Conservation (phyloP, 768 basidiomycete species). For the Suillus clintonianus region DNA sequence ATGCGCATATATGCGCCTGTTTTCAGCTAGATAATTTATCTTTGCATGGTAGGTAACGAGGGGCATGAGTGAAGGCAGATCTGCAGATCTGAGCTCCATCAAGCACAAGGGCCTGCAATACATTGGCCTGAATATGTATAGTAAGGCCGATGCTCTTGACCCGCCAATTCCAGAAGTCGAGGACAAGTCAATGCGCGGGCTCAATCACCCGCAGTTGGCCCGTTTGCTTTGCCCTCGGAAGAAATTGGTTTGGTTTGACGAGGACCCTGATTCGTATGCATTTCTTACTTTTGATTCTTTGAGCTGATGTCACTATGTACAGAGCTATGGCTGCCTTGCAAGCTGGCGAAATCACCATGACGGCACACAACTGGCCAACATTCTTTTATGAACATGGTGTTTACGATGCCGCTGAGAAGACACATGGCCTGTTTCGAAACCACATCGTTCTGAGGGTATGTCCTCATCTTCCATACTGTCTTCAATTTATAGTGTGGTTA, state of each 20-base stretch:
- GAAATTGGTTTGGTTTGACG: neutral
- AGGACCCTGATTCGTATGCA: neutral
- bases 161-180: neutral
- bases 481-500: neutral
- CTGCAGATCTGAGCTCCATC: neutral
- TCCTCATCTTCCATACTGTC: neutral
- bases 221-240: neutral
- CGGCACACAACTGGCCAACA: constrained; percentile 4
- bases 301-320: neutral
- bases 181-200: constrained; percentile 2
- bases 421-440: neutral
- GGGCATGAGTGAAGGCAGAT: constrained; percentile 1
- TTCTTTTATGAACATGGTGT: neutral
- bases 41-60: neutral
- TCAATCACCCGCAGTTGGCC: constrained; percentile 2
- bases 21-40: neutral
- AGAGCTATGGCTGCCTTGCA: constrained; percentile 1
- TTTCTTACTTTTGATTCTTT: neutral
- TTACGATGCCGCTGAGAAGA: neutral
- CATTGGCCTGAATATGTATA: neutral
- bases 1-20: neutral
- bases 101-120: constrained; percentile 1
- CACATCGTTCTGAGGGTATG: neutral
- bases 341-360: neutral
- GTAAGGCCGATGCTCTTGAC: neutral